Conservation (phyloP, 495 filamentous ascomycete species). For the Oleoguttula mirabilis region DNA sequence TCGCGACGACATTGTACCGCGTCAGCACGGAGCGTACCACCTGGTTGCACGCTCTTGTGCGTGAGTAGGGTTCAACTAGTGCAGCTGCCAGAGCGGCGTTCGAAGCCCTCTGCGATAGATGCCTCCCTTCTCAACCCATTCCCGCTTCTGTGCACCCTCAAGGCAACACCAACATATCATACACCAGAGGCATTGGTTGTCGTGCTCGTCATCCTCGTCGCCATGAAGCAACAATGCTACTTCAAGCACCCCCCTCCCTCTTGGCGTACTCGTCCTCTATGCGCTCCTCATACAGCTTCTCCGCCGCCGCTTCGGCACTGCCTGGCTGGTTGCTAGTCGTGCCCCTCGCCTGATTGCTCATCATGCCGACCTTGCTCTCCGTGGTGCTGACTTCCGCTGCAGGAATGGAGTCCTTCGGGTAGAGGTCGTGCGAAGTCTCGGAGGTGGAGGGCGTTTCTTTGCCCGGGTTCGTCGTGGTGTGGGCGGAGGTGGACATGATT, state of each 20-base stretch:
- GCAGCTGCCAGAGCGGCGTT: no score
- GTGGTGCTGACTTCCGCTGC: constrained; percentile 3
- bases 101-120: no score
- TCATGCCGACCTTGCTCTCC: constrained; percentile 6
- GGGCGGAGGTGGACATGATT: constrained; percentile 5
- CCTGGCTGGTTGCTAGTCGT: constrained; percentile 8
- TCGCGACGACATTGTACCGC: no score
- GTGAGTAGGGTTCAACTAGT: no score
- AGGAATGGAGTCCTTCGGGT: constrained; percentile 1
- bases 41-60: no score
- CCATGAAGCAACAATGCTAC: no score
- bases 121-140: no score
- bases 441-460: constrained; percentile 15
- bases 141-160: no score
- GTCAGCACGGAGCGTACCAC: no score
- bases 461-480: constrained; percentile 6
- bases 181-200: no score
- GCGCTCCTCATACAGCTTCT: constrained; percentile 21
- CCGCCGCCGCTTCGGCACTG: constrained; percentile 18
- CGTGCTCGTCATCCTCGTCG: no score
- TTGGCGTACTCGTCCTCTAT: constrained; percentile 25
- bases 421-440: constrained; percentile 7
- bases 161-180: no score
- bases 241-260: constrained; percentile 21
- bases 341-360: not conserved